Percentiles rank a stretch among this genome's conserved stretches.
phyloP scores from a whole-genome alignment of 2,329 filamentous ascomycete species.

The Chlorencoelia australis region DNA sequence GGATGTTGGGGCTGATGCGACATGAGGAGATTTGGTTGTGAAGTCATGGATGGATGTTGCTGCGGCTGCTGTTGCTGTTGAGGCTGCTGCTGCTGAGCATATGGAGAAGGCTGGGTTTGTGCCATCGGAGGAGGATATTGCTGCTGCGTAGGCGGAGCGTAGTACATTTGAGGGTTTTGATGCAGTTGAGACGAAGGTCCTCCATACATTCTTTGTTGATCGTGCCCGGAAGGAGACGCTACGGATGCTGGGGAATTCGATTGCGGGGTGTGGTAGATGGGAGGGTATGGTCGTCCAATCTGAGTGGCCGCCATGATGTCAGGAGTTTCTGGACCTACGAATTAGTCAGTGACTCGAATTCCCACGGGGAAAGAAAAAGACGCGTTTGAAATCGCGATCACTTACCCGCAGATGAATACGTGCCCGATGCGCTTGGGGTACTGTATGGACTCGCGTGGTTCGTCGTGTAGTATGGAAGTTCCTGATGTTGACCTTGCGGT shows the following conservation, averaged over 20 bases:
- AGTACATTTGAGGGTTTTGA: slow-evolving; percentile 73
- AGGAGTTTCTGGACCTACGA: slow-evolving; percentile 40
- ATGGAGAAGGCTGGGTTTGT: slow-evolving; percentile 50
- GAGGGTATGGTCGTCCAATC: slow-evolving; percentile 66
- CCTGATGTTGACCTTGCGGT: slow-evolving; percentile 46
- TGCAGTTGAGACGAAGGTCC: slow-evolving; percentile 70
- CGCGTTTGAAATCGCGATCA: slow-evolving; percentile 10
- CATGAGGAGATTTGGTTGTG: slow-evolving; percentile 58
- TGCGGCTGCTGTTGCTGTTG: slow-evolving; percentile 24
- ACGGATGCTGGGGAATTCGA: slow-evolving; percentile 92
- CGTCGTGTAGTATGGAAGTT: slow-evolving; percentile 71
- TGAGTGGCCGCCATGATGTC: slow-evolving; percentile 57
- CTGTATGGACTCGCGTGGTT: slow-evolving; percentile 76
- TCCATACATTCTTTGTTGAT: slow-evolving; percentile 81
- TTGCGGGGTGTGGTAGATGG: slow-evolving; percentile 85
- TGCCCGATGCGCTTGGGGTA: slow-evolving; percentile 68
- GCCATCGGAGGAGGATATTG: slow-evolving; percentile 56
- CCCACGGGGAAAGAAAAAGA: slow-evolving; percentile 3
- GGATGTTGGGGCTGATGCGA: slow-evolving; percentile 49
- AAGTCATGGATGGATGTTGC: slow-evolving; percentile 47
- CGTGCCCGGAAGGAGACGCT: slow-evolving; percentile 82
- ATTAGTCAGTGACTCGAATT: slow-evolving; percentile 11
- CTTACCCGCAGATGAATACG: slow-evolving; percentile 79
- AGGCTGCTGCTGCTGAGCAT: slow-evolving; percentile 44
- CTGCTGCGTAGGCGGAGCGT: slow-evolving; percentile 38